Base-by-base conservation (phyloP, 2,329 filamentous ascomycete species). In the Phaeosphaeriaceae sp. region DNA sequence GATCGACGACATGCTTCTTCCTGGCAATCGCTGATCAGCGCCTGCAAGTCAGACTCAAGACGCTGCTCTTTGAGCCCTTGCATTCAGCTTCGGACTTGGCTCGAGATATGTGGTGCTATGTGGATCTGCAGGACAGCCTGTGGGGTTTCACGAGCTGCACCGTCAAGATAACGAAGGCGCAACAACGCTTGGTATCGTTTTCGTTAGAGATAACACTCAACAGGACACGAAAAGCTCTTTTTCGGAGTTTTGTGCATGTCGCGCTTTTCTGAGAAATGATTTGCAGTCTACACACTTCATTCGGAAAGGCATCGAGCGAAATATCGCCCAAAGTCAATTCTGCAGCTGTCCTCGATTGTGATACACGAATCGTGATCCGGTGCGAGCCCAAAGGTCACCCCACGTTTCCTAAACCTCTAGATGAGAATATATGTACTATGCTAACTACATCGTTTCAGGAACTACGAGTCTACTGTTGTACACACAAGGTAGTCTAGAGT, bases 121-220 rank as follows among this genome's bases (percentile, higher is more conserved):
- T 19, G 23, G 21, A 28, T 23, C 40, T 55, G 53, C 53, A 49
- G 35, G 23, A 43, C 13, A 42, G 19, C 19, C 19, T 55, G 46
- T 28, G 19, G 53, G 49, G 53, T 23, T 43, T 17, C 46, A 55
- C 49, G 32, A 43, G 11, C 44, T 55, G 46, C 53, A 43, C 44
- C 30, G 13, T 49, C 22, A 44, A 55, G 53, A 55, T 49, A 55
- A 49, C 17, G 43, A 43, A n/a, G 4, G 24, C 44, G 30, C 30
- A 11, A 55, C 53, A 13, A 24, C 23, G 5, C 17, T 15, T 21
- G 15, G n/a, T 22, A 19, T 19, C 9, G 19, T 49, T n/a, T 30
- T 30, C 30, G 46, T 49, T n/a, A 40, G 43, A 55, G 44, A 49
- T 43, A 55, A 55, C 44, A 49, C 17, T 43, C 22, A 22, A 43